Evolutionary conservation across 179 eudicot species (phyloP), one percentile per base, ranked within the genome.

Genomic region (Beta lomatogona): DNA sequence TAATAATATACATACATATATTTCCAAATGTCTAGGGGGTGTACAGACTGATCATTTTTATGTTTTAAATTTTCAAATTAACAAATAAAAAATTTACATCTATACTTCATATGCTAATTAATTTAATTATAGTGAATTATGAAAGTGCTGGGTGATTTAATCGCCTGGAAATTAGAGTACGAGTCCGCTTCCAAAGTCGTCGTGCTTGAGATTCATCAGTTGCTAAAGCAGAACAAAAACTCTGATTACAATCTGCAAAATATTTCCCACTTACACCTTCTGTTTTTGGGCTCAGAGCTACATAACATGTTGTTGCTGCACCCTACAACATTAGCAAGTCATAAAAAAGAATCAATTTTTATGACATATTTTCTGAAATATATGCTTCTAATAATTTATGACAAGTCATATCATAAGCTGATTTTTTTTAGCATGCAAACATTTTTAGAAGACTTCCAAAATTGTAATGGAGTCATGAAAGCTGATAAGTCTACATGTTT

Each of bases 291-390:
- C 94, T 91, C 59, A 93, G 71, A 2, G 97, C 99, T 41, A 94
- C 97, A 77, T 92, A 94, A 76, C 98, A 95, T 81, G 93, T 94
- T 4, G 98, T 95, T 68, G 99, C 93, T 80, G 98, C 73, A 71
- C 77, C 82, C 85, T 83, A 59, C 79, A 83, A 36, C 28, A 58
- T 16, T 22, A 68, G 36, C 70, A 58, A 5, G 10, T 52, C 25
- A 74, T 71, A 41, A 53, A 36, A 36, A 70, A 57, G 21, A 69
- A 41, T 22, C 72, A 50, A 25, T 9, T 14, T 48, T 54, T 28
- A 25, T 66, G 60, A 54, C 12, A 18, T 31, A 36, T 16, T 2
- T 50, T 6, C 14, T 53, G 25, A 46, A 48, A 11, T 48, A 52
- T 74, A 52, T 72, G 4, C 9, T 12, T 50, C n/a, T 52, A 15